Percentiles rank a stretch among this genome's conserved stretches.
Conservation (phyloP, 768 basidiomycete species). For the Amyloporia xantha region DNA sequence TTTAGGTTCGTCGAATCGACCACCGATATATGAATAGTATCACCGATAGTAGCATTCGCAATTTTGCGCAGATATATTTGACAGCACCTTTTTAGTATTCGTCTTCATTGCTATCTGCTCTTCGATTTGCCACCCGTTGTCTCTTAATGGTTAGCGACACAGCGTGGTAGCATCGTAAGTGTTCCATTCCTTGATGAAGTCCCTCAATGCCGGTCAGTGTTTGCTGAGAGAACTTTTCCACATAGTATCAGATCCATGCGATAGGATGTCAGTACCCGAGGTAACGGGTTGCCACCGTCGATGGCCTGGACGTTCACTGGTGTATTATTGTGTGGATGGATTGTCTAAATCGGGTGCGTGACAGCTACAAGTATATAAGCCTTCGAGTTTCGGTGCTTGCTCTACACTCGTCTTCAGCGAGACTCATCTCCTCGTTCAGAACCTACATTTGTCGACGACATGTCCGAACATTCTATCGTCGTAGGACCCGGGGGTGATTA, state of each 20-base stretch:
- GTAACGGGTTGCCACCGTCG: background rate
- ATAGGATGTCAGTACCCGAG: no score
- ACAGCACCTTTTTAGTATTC: background rate
- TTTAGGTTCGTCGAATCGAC: no score
- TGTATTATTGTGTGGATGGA: background rate
- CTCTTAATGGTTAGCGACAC: background rate
- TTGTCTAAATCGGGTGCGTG: background rate
- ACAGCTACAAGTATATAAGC: background rate
- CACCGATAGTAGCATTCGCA: background rate
- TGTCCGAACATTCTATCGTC: background rate
- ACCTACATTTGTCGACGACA: background rate
- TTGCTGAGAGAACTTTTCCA: no score
- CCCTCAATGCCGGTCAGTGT: no score
- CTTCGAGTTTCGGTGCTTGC: background rate
- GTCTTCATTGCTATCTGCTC: background rate
- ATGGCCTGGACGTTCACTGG: background rate
- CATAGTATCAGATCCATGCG: no score
- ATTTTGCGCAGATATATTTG: background rate
- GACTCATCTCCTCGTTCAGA: background rate
- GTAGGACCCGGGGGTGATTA: background rate
- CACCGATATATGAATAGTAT: background rate
- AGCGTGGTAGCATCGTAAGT: background rate
- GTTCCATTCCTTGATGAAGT: background rate
- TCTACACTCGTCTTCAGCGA: background rate
- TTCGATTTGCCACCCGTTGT: background rate